Conservation (phyloP, 1,139 yeast species). For the Kurtzmaniella quercitrusa region DNA sequence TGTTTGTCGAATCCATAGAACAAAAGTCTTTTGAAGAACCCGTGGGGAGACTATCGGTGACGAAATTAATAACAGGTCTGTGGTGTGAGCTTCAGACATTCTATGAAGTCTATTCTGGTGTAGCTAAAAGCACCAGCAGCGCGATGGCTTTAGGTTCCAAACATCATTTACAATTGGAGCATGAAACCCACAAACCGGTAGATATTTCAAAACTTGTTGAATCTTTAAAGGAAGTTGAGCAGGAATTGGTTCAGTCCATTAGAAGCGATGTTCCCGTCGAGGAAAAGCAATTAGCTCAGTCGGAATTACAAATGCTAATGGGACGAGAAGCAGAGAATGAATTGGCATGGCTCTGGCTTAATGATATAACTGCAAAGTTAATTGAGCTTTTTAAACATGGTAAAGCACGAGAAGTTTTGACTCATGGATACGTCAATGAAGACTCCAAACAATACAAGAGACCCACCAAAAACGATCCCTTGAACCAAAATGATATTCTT, state of each 20-base stretch:
- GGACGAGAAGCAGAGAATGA: constrained; percentile 16
- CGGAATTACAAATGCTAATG: constrained; percentile 7
- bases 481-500: constrained; percentile 28
- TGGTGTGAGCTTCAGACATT: constrained; percentile 54
- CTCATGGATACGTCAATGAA: constrained; percentile 49
- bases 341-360: constrained; percentile 32
- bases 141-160: constrained; percentile 37
- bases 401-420: constrained; percentile 57
- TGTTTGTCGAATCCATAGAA: no score
- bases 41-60: constrained; percentile 35
- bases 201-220: constrained; percentile 18
- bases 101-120: constrained; percentile 40
- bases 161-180: constrained; percentile 42
- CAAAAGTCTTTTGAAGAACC: not conserved
- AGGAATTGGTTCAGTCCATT: constrained; percentile 8
- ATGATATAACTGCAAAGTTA: constrained; percentile 29
- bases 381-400: constrained; percentile 39
- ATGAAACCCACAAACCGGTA: constrained; percentile 30
- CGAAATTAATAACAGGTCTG: constrained; percentile 39
- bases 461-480: constrained; percentile 5
- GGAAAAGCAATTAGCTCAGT: constrained; percentile 1
- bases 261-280: constrained; percentile 1
- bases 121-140: constrained; percentile 19
- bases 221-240: constrained; percentile 14
- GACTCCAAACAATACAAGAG: constrained; percentile 18